Evolutionary conservation across 1,284 basidiomycete genomes (phyloP).

Genomic region (Cystobasidium pallidum): DNA sequence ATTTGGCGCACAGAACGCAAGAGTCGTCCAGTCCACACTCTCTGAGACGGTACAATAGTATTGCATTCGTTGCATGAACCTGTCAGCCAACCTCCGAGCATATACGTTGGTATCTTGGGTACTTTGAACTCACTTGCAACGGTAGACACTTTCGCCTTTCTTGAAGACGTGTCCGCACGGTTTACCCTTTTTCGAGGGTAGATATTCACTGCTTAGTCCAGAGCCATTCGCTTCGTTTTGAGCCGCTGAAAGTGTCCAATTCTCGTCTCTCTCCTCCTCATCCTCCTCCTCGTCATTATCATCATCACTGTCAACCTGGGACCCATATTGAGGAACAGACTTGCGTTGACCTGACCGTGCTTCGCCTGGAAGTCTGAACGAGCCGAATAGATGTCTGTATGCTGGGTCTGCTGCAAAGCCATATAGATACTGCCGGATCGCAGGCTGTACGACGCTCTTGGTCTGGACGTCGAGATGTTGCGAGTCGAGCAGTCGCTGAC

Average conservation of each 20-base stretch:
- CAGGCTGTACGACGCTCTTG: constrained; percentile 31
- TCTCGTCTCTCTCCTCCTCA: constrained; percentile 17
- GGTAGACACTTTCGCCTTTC: constrained; percentile 54
- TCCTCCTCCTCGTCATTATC: constrained; percentile 27
- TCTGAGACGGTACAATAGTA: constrained; percentile 58
- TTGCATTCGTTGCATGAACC: neutral
- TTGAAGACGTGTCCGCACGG: constrained; percentile 54
- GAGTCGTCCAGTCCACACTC: constrained; percentile 87
- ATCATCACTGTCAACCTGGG: constrained; percentile 4
- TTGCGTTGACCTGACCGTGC: neutral
- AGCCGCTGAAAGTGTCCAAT: constrained; percentile 28
- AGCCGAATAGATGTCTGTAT: constrained; percentile 22
- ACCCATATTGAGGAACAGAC: neutral
- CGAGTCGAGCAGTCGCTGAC: constrained; percentile 31
- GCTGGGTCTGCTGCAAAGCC: constrained; percentile 28
- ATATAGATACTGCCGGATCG: constrained; percentile 24
- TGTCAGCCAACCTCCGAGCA: too few species aligned
- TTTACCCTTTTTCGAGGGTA: constrained; percentile 35
- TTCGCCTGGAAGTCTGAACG: constrained; percentile 21
- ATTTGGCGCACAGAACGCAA: constrained; percentile 82
- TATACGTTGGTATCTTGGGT: too few species aligned
- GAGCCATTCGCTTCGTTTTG: constrained; percentile 25
- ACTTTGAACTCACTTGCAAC: constrained; percentile 51
- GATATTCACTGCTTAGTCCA: constrained; percentile 30
- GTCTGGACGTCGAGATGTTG: constrained; percentile 25